A percentile compares a stretch with the other conserved stretches of the same genome.
phyloP scores from a whole-genome alignment of 345 rosid species.

The Eucalyptus globulus region DNA sequence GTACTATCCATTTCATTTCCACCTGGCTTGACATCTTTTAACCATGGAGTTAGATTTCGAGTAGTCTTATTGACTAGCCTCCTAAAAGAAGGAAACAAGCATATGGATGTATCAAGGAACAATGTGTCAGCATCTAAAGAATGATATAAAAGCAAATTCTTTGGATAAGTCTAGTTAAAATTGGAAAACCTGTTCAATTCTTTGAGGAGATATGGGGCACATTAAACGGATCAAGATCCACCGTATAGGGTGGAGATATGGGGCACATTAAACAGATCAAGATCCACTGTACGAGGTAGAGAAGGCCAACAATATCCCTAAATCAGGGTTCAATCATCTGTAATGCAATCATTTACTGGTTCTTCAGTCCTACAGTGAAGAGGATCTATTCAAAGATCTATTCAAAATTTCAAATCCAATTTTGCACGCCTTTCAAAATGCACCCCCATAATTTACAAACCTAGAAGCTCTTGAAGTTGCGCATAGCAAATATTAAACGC shows the following conservation, averaged over 20 bases:
- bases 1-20: background rate
- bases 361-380: background rate
- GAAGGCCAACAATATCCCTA: background rate
- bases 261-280: background rate
- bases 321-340: background rate
- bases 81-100: background rate
- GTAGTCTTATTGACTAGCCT: background rate
- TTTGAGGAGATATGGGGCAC: background rate
- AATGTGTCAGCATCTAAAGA: background rate
- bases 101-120: background rate
- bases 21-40: background rate
- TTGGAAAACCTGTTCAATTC: background rate
- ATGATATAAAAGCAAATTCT: background rate
- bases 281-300: background rate
- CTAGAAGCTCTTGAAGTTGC: background rate
- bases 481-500: background rate
- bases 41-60: background rate
- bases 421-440: background rate
- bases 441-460: background rate
- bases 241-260: background rate
- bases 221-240: background rate
- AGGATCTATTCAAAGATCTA: background rate
- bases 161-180: background rate
- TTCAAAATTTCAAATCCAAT: background rate
- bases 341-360: background rate